Percentiles rank a stretch among this genome's conserved stretches.
Evolutionary conservation across 208 protist species (phyloP).

Genomic region (Leishmania turanica): DNA sequence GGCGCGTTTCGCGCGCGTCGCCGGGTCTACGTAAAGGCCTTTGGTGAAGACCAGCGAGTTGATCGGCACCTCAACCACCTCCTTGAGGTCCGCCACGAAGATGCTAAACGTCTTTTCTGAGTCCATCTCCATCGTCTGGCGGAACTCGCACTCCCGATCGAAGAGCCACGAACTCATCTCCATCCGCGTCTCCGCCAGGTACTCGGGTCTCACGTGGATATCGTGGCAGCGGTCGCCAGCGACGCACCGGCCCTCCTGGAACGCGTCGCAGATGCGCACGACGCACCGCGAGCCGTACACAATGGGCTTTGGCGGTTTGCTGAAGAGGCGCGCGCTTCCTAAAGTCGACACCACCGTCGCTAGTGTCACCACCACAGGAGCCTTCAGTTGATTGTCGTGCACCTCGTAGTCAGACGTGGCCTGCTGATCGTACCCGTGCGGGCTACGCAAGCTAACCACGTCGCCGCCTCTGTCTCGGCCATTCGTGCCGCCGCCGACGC

Average conservation of each 20-base stretch:
- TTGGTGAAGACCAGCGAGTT: slow-evolving; percentile 66
- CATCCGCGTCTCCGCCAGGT: slow-evolving; percentile 47
- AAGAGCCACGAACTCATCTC: slow-evolving; percentile 64
- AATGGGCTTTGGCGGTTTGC: slow-evolving; percentile 32
- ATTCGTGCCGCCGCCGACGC: slow-evolving; percentile 6
- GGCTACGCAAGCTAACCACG: not conserved
- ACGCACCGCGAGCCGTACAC: slow-evolving; percentile 42
- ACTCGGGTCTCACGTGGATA: slow-evolving; percentile 67
- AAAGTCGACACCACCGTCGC: slow-evolving; percentile 47
- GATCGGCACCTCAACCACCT: slow-evolving; percentile 78
- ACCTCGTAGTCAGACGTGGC: slow-evolving; percentile 49
- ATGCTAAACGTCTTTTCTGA: slow-evolving; percentile 66
- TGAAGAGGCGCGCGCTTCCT: slow-evolving; percentile 68
- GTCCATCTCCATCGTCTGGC: slow-evolving; percentile 32
- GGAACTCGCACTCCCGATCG: slow-evolving; percentile 62
- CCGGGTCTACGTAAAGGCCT: slow-evolving; percentile 79
- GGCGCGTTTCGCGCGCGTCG: slow-evolving; percentile 52
- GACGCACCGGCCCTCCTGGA: slow-evolving; percentile 58
- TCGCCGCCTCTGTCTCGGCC: not conserved
- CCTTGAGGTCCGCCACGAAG: slow-evolving; percentile 82
- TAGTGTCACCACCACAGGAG: slow-evolving; percentile 51
- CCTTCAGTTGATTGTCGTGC: slow-evolving; percentile 76
- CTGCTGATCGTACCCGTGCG: slow-evolving; percentile 15
- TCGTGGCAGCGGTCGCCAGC: slow-evolving; percentile 51
- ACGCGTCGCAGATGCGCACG: slow-evolving; percentile 65